Evolutionary conservation across 139 green algal genomes (phyloP).

Genomic region (Eudorina sp.): DNA sequence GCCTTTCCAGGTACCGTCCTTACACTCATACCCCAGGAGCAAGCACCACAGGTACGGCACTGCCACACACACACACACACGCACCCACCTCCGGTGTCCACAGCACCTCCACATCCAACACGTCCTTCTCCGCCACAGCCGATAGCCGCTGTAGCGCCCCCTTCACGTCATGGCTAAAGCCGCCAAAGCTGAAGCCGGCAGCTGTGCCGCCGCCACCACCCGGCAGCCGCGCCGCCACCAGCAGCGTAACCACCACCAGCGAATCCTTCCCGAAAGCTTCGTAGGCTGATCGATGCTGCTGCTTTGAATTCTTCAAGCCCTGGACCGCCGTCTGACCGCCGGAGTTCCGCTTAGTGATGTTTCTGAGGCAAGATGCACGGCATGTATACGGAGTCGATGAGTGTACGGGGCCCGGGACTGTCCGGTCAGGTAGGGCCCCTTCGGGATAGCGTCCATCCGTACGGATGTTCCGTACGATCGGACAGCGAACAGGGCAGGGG

Average conservation of each 20-base stretch:
- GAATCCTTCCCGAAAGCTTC: neutral
- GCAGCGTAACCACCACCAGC: conserved; percentile 19
- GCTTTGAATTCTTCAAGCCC: neutral
- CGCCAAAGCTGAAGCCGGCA: neutral
- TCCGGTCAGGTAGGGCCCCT: neutral
- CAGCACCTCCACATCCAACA: conserved; percentile 8
- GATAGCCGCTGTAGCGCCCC: neutral
- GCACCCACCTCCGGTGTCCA: neutral
- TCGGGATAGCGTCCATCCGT: too few species aligned
- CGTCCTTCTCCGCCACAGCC: neutral
- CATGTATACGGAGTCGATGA: too few species aligned
- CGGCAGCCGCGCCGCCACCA: neutral
- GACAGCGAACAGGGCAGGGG: too few species aligned
- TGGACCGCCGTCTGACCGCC: neutral
- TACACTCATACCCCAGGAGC: too few species aligned
- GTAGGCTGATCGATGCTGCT: neutral
- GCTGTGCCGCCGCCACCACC: too few species aligned
- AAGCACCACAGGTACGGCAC: too few species aligned
- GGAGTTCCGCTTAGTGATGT: neutral
- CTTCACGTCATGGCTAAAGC: neutral
- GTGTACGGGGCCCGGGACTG: neutral
- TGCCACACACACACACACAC: too few species aligned
- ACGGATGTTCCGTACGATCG: too few species aligned
- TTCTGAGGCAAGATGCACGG: too few species aligned
- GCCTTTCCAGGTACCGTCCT: too few species aligned